These are phyloP conservation scores for Aaosphaeria pasadenensis DNA, from an alignment of 2,329 filamentous ascomycete species.

Conservation along the genomic window DNA sequence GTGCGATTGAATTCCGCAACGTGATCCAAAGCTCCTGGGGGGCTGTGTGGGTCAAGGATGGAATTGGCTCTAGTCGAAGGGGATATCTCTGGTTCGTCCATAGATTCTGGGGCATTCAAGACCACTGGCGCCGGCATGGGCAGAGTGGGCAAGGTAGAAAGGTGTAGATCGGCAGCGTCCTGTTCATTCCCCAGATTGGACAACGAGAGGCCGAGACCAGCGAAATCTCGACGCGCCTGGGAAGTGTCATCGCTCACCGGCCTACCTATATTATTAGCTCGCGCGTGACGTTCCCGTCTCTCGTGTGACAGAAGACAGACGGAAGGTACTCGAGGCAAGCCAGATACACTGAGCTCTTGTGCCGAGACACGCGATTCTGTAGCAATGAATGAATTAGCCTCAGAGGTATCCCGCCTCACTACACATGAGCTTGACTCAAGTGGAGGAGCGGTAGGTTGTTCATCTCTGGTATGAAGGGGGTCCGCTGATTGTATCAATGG, in stretches of 20 bases:
- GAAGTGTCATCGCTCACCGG: conserved; percentile 7
- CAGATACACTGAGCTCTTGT: conserved; percentile 31
- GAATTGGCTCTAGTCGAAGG: no score
- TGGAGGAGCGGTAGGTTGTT: no score
- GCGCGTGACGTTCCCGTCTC: conserved; percentile 17
- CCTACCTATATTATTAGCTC: conserved; percentile 14
- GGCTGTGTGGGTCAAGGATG: no score
- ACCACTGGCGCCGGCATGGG: no score
- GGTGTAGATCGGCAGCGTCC: conserved; percentile 18
- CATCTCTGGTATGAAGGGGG: no score
- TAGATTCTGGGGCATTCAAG: no score
- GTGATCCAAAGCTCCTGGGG: conserved; percentile 23
- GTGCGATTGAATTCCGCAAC: conserved; percentile 18
- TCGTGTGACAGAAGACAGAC: conserved; percentile 37
- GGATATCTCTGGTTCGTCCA: no score
- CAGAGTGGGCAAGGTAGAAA: conserved; percentile 13
- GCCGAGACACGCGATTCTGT: conserved; percentile 2
- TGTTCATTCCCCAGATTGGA: conserved; percentile 21
- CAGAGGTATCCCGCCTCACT: no score
- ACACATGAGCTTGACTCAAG: no score
- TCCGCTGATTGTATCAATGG: no score
- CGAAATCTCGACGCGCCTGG: conserved; percentile 17
- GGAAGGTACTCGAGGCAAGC: conserved; percentile 35
- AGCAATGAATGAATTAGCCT: no score
- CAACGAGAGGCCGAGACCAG: conserved; percentile 34